Base-by-base conservation (phyloP, 2,329 filamentous ascomycete genomes). In the Alternaria rosae region DNA sequence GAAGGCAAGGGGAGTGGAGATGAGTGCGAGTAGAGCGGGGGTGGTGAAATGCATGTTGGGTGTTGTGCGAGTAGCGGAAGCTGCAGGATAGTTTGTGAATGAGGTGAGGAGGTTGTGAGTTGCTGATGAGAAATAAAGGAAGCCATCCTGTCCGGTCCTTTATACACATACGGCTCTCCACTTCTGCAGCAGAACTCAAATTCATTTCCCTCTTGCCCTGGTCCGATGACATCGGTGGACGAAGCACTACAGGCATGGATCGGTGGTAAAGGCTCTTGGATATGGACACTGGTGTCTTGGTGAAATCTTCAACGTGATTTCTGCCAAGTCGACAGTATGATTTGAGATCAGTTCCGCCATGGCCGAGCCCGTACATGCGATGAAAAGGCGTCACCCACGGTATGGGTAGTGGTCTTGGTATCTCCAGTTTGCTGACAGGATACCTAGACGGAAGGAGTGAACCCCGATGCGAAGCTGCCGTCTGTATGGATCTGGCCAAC, bases 21-120 rank as follows among this genome's bases (percentile, higher is more conserved):
- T 38, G 42, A 73, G 59, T 35, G 69, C 60, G 43, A 73, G 45
- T 15, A 73, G 32, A 35, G 68, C 54, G 15, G 70, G 52, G 15
- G 61, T 67, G 32, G 70, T 61, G 65, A 71, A 72, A 42, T 70
- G 66, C 72, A 75, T 75, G 7, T 10, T 65, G 56, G 23, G 1
- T 23, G 15, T 26, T 54, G 15, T 59, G 50, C 59, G 20, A 30
- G 35, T 54, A 5, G 43, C 50, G 53, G 44, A 23, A 21, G 32
- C 32, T 44, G 30, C 13, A 10, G 42, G 1, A 32, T 41, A 47
- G 41, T 30, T 38, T 45, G 38, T 41, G 28, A 45, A 21, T 50
- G 26, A 20, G 25, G 43, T 44, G 54, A 54, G n/a, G 7, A 20
- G 15, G 15, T 8, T 54, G 47, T 35, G 41, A 28, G 55, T 23